A percentile compares a stretch with the other conserved stretches of the same genome.
These are phyloP conservation scores for Rhipidocladum racemiflorum DNA, from an alignment of 176 grass and related monocot genomes.

Conservation along the genomic window DNA sequence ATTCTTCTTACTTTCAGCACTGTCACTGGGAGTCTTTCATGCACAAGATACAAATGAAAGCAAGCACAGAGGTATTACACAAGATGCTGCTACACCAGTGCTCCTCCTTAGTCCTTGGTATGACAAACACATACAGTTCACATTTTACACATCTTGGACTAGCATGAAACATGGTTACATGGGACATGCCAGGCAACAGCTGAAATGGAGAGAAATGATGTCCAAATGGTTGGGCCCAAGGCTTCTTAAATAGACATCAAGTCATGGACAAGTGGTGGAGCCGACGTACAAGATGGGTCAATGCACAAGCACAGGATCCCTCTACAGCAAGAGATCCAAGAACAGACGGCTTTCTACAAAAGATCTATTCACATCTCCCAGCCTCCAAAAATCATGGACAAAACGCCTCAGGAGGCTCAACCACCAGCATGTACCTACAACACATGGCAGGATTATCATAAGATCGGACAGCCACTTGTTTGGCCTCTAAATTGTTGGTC, in stretches of 20 bases:
- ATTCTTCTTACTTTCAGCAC: constrained; percentile 2
- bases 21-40: not conserved
- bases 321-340: constrained; percentile 9
- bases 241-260: constrained; percentile 29
- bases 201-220: constrained; percentile 12
- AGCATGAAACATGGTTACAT: not conserved
- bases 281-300: constrained; percentile 30
- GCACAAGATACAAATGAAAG: constrained; percentile 9
- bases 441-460: constrained; percentile 1
- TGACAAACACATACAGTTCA: not conserved
- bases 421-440: constrained; percentile 23
- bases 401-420: constrained; percentile 6
- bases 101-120: not conserved
- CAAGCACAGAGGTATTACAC: not conserved
- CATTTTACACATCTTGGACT: not conserved
- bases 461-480: not conserved
- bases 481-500: not conserved
- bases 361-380: constrained; percentile 21
- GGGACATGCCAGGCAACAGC: not conserved
- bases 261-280: constrained; percentile 23
- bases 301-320: constrained; percentile 4
- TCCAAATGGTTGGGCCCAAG: constrained; percentile 16
- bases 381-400: constrained; percentile 23
- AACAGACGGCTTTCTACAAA: constrained; percentile 19
- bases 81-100: not conserved